Base-by-base conservation (phyloP, 2,329 filamentous ascomycete genomes). In the Alternaria triticina region DNA sequence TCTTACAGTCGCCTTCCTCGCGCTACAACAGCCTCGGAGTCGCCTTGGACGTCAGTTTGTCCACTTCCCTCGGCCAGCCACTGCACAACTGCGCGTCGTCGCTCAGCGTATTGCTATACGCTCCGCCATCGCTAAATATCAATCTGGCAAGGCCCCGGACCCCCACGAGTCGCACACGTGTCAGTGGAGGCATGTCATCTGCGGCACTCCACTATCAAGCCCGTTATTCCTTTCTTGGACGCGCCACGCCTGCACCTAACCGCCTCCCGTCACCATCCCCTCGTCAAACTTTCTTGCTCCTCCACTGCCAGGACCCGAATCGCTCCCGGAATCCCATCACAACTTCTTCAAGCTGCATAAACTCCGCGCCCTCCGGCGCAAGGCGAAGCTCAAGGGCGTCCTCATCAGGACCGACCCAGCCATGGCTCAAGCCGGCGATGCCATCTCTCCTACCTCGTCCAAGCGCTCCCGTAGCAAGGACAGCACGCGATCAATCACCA, bases 401-500 rank as follows among this genome's bases (percentile, higher is more conserved):
- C 60, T 66, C 43, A 52, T 73, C 65, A 70, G 63, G 66, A 70
- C 70, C 47, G 69, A 70, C 67, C 51, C 66, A 47, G 69, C 65
- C 52, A 74, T 75, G 61, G 71, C 73, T 20, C 71, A 74, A 64
- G 69, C 71, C 57, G 71, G 68, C 17, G 67, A 75, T 27, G 73
- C 79, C 52, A 65, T 74, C 40, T 79, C 78, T 36, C 76, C 77
- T 25, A 72, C 77, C 15, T 79, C 79, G 47, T 79, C 77, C 54
- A 80, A 80, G 74, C 77, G 79, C 63, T 79, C 78, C 60, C 75
- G 77, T 52, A 80, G 78, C 70, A 76, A 70, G 65, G 79, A 80
- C 71, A 80, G 77, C 70, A 69, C 74, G 15, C 72, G 67, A 4
- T 80, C 78, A 9, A 62, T 68, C 36, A 69, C 76, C 36, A 70